Evolutionary conservation across 2,329 filamentous ascomycete species (phyloP).

Genomic region (Trichophyton mentagrophytes): DNA sequence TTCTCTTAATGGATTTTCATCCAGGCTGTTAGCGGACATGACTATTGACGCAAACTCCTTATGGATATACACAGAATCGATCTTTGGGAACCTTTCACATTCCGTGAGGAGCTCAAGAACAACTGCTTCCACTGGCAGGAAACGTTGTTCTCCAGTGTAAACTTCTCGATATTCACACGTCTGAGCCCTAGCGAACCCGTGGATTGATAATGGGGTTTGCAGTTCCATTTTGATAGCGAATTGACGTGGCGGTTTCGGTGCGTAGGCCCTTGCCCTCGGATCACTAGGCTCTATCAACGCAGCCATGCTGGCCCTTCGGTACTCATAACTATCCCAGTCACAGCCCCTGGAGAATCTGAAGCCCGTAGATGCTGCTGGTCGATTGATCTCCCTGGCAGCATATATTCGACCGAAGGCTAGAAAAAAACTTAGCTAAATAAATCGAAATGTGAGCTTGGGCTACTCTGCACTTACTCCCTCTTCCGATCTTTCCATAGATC

Average conservation of each 20-base stretch:
- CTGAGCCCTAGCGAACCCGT: neutral
- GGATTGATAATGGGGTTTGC: neutral
- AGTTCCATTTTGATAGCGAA: constrained; percentile 8
- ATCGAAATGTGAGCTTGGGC: neutral
- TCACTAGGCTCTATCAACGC: neutral
- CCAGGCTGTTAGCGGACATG: constrained; percentile 19
- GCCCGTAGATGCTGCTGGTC: neutral
- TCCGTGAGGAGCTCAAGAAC: constrained; percentile 16
- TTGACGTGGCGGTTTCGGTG: neutral
- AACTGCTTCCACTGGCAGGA: constrained; percentile 20
- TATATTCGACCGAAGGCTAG: constrained; percentile 2
- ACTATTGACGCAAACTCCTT: constrained; percentile 16
- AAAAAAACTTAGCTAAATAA: neutral
- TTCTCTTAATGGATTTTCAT: constrained; percentile 10
- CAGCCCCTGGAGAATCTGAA: neutral
- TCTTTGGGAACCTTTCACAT: constrained; percentile 19
- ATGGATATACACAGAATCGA: constrained; percentile 22
- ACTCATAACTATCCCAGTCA: too few relatives aligned
- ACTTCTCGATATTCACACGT: constrained; percentile 3
- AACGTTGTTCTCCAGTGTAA: constrained; percentile 5
- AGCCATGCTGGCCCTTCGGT: neutral
- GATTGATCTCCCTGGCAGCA: neutral
- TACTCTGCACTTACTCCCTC: constrained; percentile 7
- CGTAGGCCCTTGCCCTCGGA: neutral
- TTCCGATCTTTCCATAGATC: constrained; percentile 9